Evolutionary conservation across 257 asterid genomes (phyloP), one percentile per base, ranked within the genome.

Genomic region (Eustoma russellianum): DNA sequence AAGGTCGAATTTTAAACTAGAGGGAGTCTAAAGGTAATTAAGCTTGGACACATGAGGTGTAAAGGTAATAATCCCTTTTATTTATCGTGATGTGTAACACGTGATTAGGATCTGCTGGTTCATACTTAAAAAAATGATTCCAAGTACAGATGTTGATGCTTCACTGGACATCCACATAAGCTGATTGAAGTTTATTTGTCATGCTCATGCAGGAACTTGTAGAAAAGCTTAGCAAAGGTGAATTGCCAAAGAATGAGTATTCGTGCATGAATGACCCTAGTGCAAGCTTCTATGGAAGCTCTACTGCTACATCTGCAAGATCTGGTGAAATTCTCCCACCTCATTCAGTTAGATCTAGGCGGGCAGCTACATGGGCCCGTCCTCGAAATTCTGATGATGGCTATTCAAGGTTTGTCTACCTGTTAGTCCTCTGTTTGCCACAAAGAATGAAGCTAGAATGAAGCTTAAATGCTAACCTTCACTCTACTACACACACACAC

Each of bases 241-340:
- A 88, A 62, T 80, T 92, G 51, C 82, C 99, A 6, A 79, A 77
- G 78, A 75, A 76, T 62, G 99, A 92, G 41, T 92, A 79, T 70
- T 93, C 97, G 47, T 85, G 99, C 64, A 83, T 88, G 99, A 92
- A 92, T 68, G 99, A 92, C 56, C 97, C 99, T 17, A 79, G 94
- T 75, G 82, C 95, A 76, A 70, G 83, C 66, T 76, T 79, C 64
- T 91, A 79, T 61, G 97, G 85, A 52, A 71, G 79, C 48, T 73
- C 91, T 50, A 81, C 62, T 47, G 44, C 74, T 56, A 75, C 81
- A 67, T 74, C 94, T 64, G 52, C 52, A 43, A 77, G 82, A 70
- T 40, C 82, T 18, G 76, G 69, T 73, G 82, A 77, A 60, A 50
- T 70, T 52, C 82, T 82, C 17, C 61, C 93, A 60, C 86, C 99